phyloP scores from a whole-genome alignment of 495 filamentous ascomycete genomes.

The Parmelia sp. region DNA sequence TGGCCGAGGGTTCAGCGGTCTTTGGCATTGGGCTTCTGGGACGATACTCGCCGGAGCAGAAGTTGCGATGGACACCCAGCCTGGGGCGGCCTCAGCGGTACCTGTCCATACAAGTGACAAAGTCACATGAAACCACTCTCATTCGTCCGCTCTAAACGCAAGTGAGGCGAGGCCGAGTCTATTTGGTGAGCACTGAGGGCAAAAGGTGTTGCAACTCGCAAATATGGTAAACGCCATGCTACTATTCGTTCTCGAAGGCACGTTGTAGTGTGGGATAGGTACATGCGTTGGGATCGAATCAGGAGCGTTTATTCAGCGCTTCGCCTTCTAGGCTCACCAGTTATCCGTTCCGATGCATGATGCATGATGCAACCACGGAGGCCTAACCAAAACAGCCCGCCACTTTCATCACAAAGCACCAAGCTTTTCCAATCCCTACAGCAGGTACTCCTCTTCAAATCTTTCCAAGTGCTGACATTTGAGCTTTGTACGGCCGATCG shows the following conservation, averaged over 20 bases:
- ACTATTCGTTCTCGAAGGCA: conserved; percentile 22
- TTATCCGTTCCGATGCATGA: conserved; percentile 22
- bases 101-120: conserved; percentile 20
- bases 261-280: conserved; percentile 15
- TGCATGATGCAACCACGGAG: conserved; percentile 2
- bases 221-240: conserved; percentile 23
- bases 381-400: neutral
- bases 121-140: conserved; percentile 10
- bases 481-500: neutral
- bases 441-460: neutral
- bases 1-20: neutral
- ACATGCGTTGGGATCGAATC: conserved; percentile 20
- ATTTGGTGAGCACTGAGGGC: neutral
- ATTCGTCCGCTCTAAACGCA: conserved; percentile 18
- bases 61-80: conserved; percentile 13
- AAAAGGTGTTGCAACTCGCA: conserved; percentile 10
- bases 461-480: neutral
- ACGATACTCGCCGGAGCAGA: conserved; percentile 12
- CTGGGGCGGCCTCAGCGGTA: conserved; percentile 12
- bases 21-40: conserved; percentile 9
- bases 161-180: conserved; percentile 10
- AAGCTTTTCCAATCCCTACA: too few species aligned
- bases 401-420: neutral
- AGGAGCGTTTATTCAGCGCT: conserved; percentile 20
- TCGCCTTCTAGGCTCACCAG: conserved; percentile 18